Evolutionary conservation across 345 rosid genomes (phyloP), one percentile per base, ranked within the genome.

Genomic region (Cardamine chenopodiifolia): DNA sequence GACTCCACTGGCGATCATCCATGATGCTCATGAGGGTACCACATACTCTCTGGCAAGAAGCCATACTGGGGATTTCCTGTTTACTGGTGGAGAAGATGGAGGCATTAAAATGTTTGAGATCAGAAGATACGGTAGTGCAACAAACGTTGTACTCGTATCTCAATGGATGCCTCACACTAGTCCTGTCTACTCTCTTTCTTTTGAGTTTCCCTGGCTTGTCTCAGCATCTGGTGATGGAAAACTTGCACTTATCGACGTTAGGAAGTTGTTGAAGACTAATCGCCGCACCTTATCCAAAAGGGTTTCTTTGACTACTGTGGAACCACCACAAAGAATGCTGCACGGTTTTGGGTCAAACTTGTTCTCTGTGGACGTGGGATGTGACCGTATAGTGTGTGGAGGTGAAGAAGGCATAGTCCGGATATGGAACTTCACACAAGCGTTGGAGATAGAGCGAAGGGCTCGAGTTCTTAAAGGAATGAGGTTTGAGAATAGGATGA

Each of bases 181-280:
- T 57, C 87, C 97, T 47, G 89, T 94, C 6, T 53, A 86, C 71
- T 85, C 95, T 39, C 89, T 94, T 62, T 89, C 97, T 6, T 91
- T 94, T 60, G 97, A 94, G 86, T 94, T 91, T 71, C 98, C 98
- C 8, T 94, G 98, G 98, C 97, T 94, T 68, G 95, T 94, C 73
- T 89, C 97, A 29, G 91, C 96, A 68, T 88, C 97, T 17, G 79
- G 89, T 70, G 98, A 94, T 11, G 97, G 97, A 40, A 90, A 85
- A 68, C 85, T 94, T 15, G 84, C 97, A 0, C 83, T 94, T 7
- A 84, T 94, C 3, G 93, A 91, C 70, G 91, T 91, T 22, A 85
- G 96, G 69, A 94, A 88, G 84, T 71, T 91, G 84, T 71, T 91
- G 69, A 84, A 81, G 77, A 83, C 84, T 35, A 80, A 82, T 72